Conservation (phyloP, 2,329 filamentous ascomycete species). For the Beauveria australis region DNA sequence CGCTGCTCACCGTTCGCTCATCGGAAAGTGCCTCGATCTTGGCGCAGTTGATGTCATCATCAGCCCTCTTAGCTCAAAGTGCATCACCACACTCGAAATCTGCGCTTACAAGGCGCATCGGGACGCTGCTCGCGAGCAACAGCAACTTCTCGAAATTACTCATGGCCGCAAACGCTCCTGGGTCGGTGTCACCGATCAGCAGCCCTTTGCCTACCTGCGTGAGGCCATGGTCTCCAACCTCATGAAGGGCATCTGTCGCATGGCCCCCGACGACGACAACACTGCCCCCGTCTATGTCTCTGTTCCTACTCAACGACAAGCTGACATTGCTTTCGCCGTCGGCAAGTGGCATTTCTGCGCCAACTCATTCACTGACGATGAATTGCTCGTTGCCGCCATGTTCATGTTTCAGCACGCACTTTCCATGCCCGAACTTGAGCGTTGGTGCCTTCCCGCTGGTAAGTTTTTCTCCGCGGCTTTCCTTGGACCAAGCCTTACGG, state of each 20-base stretch:
- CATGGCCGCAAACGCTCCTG: slow-evolving; percentile 79
- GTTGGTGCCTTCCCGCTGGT: slow-evolving; percentile 74
- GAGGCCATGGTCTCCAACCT: slow-evolving; percentile 90
- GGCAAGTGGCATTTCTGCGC: slow-evolving; percentile 83
- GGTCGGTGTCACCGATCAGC: slow-evolving; percentile 79
- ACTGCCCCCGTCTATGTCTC: slow-evolving; percentile 58
- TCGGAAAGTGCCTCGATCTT: slow-evolving; percentile 71
- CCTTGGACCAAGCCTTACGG: background rate
- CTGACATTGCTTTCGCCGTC: slow-evolving; percentile 58
- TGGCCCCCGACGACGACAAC: slow-evolving; percentile 53
- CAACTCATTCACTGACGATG: slow-evolving; percentile 82
- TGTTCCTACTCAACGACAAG: slow-evolving; percentile 57
- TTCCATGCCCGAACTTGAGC: slow-evolving; percentile 68
- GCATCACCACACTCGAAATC: slow-evolving; percentile 67
- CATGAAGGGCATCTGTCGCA: slow-evolving; percentile 82
- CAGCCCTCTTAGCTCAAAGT: slow-evolving; percentile 66
- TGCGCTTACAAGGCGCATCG: slow-evolving; percentile 79
- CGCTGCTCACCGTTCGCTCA: slow-evolving; percentile 30
- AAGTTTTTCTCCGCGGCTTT: slow-evolving; percentile 23
- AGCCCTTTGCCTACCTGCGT: slow-evolving; percentile 80
- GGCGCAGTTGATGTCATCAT: slow-evolving; percentile 81
- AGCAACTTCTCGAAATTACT: slow-evolving; percentile 62
- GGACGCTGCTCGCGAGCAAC: slow-evolving; percentile 65
- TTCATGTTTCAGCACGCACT: slow-evolving; percentile 88
- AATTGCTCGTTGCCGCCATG: slow-evolving; percentile 76